A percentile compares a stretch with the other conserved stretches of the same genome.
Evolutionary conservation across 768 basidiomycete genomes (phyloP).

Genomic region (Suillus brevipes): DNA sequence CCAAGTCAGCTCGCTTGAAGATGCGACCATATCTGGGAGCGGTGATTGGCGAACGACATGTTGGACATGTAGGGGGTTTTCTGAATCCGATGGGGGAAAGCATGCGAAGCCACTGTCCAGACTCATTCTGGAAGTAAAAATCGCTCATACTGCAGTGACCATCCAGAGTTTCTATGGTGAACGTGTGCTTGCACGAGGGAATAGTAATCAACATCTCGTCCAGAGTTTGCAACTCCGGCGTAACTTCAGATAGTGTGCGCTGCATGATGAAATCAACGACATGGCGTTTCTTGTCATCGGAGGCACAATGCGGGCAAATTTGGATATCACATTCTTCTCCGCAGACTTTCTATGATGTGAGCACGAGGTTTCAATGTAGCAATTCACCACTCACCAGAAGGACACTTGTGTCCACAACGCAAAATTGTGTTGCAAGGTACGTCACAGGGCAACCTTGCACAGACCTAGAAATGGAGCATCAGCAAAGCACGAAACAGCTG

Average conservation of each 20-base stretch:
- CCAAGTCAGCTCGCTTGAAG: constrained; percentile 61
- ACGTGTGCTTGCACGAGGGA: constrained; percentile 59
- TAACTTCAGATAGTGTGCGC: constrained; percentile 49
- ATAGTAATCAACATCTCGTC: constrained; percentile 62
- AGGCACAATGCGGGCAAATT: constrained; percentile 52
- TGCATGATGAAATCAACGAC: constrained; percentile 64
- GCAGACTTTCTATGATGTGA: constrained; percentile 46
- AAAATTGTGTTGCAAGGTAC: constrained; percentile 48
- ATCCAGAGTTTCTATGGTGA: constrained; percentile 73
- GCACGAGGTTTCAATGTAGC: constrained; percentile 1
- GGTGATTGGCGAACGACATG: constrained; percentile 58
- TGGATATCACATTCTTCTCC: constrained; percentile 63
- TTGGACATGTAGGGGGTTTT: constrained; percentile 57
- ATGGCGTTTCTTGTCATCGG: constrained; percentile 35
- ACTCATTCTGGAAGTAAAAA: constrained; percentile 44
- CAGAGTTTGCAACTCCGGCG: constrained; percentile 36
- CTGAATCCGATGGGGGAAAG: constrained; percentile 40
- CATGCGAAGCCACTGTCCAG: constrained; percentile 45
- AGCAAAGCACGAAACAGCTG: background rate
- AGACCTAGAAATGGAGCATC: constrained; percentile 43
- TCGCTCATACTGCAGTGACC: constrained; percentile 52
- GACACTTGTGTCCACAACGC: constrained; percentile 63
- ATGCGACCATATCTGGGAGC: constrained; percentile 60
- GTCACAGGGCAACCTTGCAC: constrained; percentile 66
- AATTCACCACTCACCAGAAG: constrained; percentile 49